Base-by-base conservation (phyloP, 1,284 basidiomycete genomes). In the Sparassis latifolia region DNA sequence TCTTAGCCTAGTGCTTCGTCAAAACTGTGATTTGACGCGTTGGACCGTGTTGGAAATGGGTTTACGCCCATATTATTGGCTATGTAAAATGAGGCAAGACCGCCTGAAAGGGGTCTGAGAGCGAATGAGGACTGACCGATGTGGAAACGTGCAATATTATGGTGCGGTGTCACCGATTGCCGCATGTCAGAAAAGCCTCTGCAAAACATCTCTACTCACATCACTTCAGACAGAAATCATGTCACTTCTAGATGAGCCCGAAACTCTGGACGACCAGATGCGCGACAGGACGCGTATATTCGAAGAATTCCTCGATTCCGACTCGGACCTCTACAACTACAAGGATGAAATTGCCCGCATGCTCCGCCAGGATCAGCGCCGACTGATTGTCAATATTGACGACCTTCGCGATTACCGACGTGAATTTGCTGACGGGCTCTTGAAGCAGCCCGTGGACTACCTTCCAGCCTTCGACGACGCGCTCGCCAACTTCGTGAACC, bases 361-460 rank as follows among this genome's bases (percentile, higher is more conserved):
- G 86, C 78, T 99, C 42, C 84, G 89, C 50, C 75, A 81, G 33
- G 88, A 92, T 62, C 83, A 88, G 63, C 86, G 92, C 59, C 85
- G 97, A 62, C 84, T 99, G 62, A 86, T 97, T 62, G 84, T 99
- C 68, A 99, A 97, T 70, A 79, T 99, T 60, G 96, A 99, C 70
- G 94, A 99, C 71, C 73, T 99, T 58, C 87, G 97, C 68, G 91
- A 94, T 69, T 95, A 95, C 69, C 84, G 92, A 67, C 84, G 94
- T 65, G 84, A 89, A 52, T 88, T 77, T 51, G 80, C 86, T 1
- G 80, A 86, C 59, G 91, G 92, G 0, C 77, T 99, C 10, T 78
- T 99, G 51, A 89, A 91, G 63, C 80, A 92, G 47, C 97, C 97
- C 3, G 84, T 86, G 33, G 88, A 92, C 42, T 97, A 82, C 65